Evolutionary conservation across 2,329 filamentous ascomycete species (phyloP), one percentile per base, ranked within the genome.

Genomic region (Aspergillus spinulosporus): DNA sequence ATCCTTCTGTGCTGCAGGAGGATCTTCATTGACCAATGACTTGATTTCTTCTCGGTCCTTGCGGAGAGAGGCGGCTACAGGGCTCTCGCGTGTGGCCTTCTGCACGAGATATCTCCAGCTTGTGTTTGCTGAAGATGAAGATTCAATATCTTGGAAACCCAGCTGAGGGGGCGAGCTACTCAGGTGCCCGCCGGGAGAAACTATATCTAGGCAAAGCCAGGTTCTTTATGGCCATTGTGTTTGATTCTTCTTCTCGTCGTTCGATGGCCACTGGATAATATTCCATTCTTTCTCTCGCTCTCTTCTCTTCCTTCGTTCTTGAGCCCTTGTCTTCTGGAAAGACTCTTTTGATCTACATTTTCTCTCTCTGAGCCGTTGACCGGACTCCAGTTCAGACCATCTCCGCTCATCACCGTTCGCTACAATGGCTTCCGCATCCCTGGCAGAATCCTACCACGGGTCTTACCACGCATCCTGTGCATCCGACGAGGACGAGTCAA

Each of bases 401-500:
- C 11, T 31, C 12, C 21, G 32, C 37, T 29, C 28, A 15, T 12
- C 26, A 43, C 14, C 12, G 14, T 37, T 12, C 28, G n/a, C 37
- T 21, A 52, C 44, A 8, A 57, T 54, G 50, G 47, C 52, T 9
- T 43, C 55, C 29, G 40, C 44, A 46, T 36, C 55, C 14, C 52
- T 56, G 36, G 39, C 39, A 42, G 15, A 42, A 15, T 42, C 39
- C 32, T 58, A 14, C 49, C 66, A 5, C 39, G 69, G 67, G 32
- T 71, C 70, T 11, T 62, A 64, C 45, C 64, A 67, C 50, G 63
- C 67, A 28, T 68, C 66, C 44, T 66, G 63, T 49, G 70, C 72
- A 9, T 70, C 71, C n/a, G 66, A 74, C 48, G 64, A 68, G 49
- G 66, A 72, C 29, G 74, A 76, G 59, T 70, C 69, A 3, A 62